A percentile compares a stretch with the other conserved stretches of the same genome.
Conservation (phyloP, 2,329 filamentous ascomycete genomes). For the Paraphaeosphaeria sporulosa region DNA sequence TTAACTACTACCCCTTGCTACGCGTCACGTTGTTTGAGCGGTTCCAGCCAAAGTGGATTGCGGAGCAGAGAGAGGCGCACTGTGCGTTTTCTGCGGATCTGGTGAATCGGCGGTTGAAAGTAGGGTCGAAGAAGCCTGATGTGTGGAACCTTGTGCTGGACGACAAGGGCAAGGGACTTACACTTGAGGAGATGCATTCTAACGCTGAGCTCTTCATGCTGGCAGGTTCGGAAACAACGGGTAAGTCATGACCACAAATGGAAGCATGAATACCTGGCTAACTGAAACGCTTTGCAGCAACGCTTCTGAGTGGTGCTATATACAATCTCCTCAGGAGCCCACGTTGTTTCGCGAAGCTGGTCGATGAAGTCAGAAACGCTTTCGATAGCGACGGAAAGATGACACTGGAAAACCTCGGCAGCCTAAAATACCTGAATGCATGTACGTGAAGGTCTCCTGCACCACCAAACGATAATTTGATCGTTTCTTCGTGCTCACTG, state of each 20-base stretch:
- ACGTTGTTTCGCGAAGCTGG: too few species aligned
- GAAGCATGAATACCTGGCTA: slow-evolving; percentile 22
- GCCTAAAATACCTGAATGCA: too few species aligned
- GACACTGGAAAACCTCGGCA: too few species aligned
- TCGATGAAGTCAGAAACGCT: too few species aligned
- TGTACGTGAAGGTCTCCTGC: too few species aligned
- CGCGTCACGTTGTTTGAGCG: background rate
- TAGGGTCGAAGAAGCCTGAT: slow-evolving; percentile 1
- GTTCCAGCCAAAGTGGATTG: background rate
- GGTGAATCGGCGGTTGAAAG: slow-evolving; percentile 4
- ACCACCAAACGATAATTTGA: too few species aligned
- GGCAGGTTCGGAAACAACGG: slow-evolving; percentile 3
- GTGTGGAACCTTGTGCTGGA: slow-evolving; percentile 8
- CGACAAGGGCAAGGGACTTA: background rate
- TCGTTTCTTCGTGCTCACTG: too few species aligned
- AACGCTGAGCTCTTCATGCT: slow-evolving; percentile 1
- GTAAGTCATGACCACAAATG: background rate
- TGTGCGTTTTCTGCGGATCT: slow-evolving; percentile 3
- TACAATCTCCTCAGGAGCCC: too few species aligned
- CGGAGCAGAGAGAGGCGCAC: slow-evolving; percentile 4
- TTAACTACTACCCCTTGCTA: slow-evolving; percentile 7
- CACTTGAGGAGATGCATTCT: slow-evolving; percentile 5
- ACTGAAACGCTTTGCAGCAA: too few species aligned
- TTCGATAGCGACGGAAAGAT: too few species aligned
- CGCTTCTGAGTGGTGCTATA: too few species aligned